These are phyloP conservation scores for Alternaria sp. DNA, from an alignment of 2,329 filamentous ascomycete genomes.

Conservation along the genomic window DNA sequence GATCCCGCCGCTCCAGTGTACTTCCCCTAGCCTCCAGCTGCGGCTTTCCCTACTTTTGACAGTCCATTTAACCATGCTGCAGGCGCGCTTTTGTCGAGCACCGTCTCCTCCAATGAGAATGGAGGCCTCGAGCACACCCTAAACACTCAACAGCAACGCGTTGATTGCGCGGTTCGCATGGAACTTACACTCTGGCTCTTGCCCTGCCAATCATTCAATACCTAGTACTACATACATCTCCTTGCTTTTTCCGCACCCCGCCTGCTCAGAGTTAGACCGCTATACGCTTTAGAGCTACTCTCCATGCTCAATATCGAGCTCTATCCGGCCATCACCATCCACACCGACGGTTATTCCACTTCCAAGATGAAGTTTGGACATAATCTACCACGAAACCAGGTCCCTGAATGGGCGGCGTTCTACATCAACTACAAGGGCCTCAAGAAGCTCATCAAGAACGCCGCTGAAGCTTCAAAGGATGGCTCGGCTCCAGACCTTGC, in stretches of 20 bases:
- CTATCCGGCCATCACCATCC: background rate
- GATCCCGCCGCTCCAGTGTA: slow-evolving; percentile 40
- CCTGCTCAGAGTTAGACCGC: slow-evolving; percentile 16
- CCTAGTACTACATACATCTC: slow-evolving; percentile 21
- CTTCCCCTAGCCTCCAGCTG: slow-evolving; percentile 40
- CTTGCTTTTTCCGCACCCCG: slow-evolving; percentile 24
- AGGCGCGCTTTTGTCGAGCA: slow-evolving; percentile 38
- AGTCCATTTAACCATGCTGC: slow-evolving; percentile 46
- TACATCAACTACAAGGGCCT: slow-evolving; percentile 92
- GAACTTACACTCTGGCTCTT: slow-evolving; percentile 18
- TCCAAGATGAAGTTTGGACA: slow-evolving; percentile 59
- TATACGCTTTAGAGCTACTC: background rate
- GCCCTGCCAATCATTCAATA: slow-evolving; percentile 19
- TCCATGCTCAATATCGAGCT: slow-evolving; percentile 6
- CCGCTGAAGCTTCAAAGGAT: slow-evolving; percentile 69
- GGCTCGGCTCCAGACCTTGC: slow-evolving; percentile 85
- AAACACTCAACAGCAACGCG: slow-evolving; percentile 30
- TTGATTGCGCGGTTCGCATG: slow-evolving; percentile 32
- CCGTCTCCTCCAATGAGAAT: slow-evolving; percentile 46
- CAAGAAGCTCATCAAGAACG: slow-evolving; percentile 93
- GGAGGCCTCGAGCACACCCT: slow-evolving; percentile 36
- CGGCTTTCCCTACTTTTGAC: slow-evolving; percentile 39
- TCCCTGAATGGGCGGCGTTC: slow-evolving; percentile 82
- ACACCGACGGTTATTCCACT: background rate
- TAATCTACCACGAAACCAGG: slow-evolving; percentile 78